Evolutionary conservation across 768 basidiomycete species (phyloP).

Genomic region (Chlorophyllum brunneum): DNA sequence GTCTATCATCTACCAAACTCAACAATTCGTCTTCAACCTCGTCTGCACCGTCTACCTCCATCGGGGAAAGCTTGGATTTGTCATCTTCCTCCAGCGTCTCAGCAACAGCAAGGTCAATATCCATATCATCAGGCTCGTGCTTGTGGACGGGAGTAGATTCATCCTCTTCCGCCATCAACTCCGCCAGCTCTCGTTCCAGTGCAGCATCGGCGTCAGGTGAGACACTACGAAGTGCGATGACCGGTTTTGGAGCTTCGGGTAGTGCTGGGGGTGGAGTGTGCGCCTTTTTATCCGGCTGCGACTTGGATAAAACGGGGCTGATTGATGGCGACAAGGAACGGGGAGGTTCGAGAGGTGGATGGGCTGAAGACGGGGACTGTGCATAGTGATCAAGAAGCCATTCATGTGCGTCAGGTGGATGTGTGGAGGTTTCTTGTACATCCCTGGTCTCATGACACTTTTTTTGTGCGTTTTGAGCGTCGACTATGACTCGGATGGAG

Average conservation of each 20-base stretch:
- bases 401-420: conserved; percentile 49
- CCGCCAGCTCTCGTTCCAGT: conserved; percentile 45
- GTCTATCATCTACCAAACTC: conserved; percentile 60
- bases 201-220: conserved; percentile 33
- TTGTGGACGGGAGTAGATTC: conserved; percentile 24
- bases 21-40: conserved; percentile 67
- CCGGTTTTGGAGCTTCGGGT: conserved; percentile 9
- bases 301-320: conserved; percentile 21
- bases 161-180: conserved; percentile 29
- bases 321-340: conserved; percentile 23
- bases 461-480: not conserved
- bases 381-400: conserved; percentile 57
- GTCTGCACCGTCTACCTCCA: conserved; percentile 28
- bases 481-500: not conserved
- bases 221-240: conserved; percentile 16
- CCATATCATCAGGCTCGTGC: conserved; percentile 38
- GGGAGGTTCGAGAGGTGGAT: conserved; percentile 24
- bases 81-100: conserved; percentile 31
- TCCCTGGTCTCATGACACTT: not conserved
- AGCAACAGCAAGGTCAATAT: conserved; percentile 41
- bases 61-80: conserved; percentile 12
- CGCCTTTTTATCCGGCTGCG: conserved; percentile 4
- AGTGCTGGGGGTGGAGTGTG: conserved; percentile 13
- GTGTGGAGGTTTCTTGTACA: not conserved
- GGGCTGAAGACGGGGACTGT: conserved; percentile 30